phyloP scores from a whole-genome alignment of 139 green algal species.

The Chlorella vulgaris region DNA sequence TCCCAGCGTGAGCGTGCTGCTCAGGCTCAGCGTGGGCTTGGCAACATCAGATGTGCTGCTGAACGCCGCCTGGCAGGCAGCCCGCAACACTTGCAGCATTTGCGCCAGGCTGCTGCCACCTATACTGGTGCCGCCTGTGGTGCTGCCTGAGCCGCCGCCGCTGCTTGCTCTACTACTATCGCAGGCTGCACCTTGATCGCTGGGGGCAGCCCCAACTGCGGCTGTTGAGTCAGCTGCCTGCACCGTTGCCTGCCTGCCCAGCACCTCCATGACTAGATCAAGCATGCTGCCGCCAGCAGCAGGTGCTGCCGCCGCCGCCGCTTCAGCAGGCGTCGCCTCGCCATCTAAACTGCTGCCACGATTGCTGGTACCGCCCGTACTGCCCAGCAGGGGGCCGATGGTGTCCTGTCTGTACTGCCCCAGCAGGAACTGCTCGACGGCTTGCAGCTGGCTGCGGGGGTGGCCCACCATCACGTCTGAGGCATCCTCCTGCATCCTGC shows the following conservation, averaged over 20 bases:
- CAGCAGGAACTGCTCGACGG: constrained; percentile 47
- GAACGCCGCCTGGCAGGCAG: not conserved
- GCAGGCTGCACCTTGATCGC: too few relatives aligned
- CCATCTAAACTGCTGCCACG: not conserved
- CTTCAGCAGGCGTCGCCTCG: not conserved
- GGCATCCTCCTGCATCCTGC: constrained; percentile 35
- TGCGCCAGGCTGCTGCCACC: not conserved
- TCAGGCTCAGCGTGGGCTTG: not conserved
- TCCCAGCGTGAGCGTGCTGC: not conserved
- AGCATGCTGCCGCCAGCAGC: constrained; percentile 1
- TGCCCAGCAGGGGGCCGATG: constrained; percentile 2
- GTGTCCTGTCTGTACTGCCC: constrained; percentile 7
- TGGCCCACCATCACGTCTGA: constrained; percentile 34
- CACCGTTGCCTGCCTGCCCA: constrained; percentile 9
- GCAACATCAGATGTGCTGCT: not conserved
- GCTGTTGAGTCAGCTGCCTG: constrained; percentile 16
- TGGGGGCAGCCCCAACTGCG: too few relatives aligned
- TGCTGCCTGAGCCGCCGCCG: not conserved
- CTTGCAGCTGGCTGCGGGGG: constrained; percentile 29
- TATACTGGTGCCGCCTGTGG: not conserved
- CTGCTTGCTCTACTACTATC: not conserved
- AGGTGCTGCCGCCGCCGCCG: not conserved
- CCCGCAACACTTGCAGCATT: not conserved
- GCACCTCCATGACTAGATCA: constrained; percentile 11
- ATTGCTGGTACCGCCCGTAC: not conserved